These are phyloP conservation scores for Bacidia gigantensis DNA, from an alignment of 495 filamentous ascomycete species.

Conservation along the genomic window DNA sequence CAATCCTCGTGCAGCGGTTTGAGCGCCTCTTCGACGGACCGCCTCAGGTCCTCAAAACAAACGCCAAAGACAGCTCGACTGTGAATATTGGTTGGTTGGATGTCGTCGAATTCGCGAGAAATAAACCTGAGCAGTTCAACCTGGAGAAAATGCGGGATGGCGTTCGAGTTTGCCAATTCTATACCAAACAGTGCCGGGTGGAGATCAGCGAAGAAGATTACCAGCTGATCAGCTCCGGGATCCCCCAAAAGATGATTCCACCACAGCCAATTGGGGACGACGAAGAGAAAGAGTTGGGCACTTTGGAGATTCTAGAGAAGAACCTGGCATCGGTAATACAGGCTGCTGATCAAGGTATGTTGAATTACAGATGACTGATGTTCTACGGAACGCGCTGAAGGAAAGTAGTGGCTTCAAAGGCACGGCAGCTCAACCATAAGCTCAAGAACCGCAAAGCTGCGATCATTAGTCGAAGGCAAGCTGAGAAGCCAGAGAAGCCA, in stretches of 20 bases:
- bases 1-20: conserved; percentile 71
- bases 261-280: conserved; percentile 74
- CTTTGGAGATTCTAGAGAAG: conserved; percentile 68
- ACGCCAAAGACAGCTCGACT: conserved; percentile 46
- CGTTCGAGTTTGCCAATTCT: conserved; percentile 61
- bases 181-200: conserved; percentile 64
- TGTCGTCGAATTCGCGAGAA: conserved; percentile 69
- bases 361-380: conserved; percentile 10
- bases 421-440: conserved; percentile 69
- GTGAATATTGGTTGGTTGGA: conserved; percentile 68
- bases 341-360: conserved; percentile 65
- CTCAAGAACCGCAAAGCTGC: conserved; percentile 60
- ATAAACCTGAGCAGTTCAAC: conserved; percentile 66
- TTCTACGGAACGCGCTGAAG: neutral
- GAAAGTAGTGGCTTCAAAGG: conserved; percentile 51
- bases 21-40: conserved; percentile 74
- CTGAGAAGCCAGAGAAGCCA: conserved; percentile 27
- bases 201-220: conserved; percentile 84
- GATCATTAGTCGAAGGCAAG: conserved; percentile 47
- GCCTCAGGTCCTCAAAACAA: conserved; percentile 51
- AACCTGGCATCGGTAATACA: conserved; percentile 60
- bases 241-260: conserved; percentile 71
- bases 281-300: conserved; percentile 71
- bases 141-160: conserved; percentile 55
- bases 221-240: conserved; percentile 64